Base-by-base conservation (phyloP, 768 basidiomycete species). In the Termitomyces titanicus region DNA sequence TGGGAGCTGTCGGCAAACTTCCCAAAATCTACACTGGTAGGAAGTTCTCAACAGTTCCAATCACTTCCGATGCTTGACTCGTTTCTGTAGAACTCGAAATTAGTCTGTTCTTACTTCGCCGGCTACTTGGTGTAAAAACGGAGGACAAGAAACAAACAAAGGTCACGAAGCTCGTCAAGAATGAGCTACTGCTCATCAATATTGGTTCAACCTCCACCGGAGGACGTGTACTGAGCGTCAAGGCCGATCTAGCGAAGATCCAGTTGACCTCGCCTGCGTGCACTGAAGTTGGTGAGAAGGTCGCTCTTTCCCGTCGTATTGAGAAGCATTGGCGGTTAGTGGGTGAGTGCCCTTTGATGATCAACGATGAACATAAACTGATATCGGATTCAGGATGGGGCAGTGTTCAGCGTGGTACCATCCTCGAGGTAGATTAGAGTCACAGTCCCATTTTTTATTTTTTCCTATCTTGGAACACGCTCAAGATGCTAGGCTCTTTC, bases 141-240 rank as follows among this genome's bases (percentile, higher is more conserved):
- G 96, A 98, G 72, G 97, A 98, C 76, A 97, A 95, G 78, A 99
- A 98, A 71, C 92, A 95, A 70, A 97, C 97, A 20, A 99, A 94
- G 72, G 92, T 93, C 22, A 79, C 91, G 51, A 97, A 97, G 71
- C 81, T 97, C 43, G 80, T 84, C 55, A 96, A 96, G 74, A 89
- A 88, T 71, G 95, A 97, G 73, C 80, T 95, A 2, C 74, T 98
- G 3, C 82, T 98, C 58, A 95, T 99, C 79, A 98, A 98, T 76
- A 98, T 99, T 55, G 95, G 96, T 18, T 96, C 94, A 20, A 98
- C 94, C 1, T 97, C 95, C 3, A 96, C 94, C 2, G 97, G 97
- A 57, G 96, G 97, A 31, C 88, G 95, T 38, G 94, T 99, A 13
- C 73, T 98, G 60, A 89, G 84, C 65, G 93, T 97, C 66, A 97